These are phyloP conservation scores for Pythium aristosporum DNA, from an alignment of 352 stramenopile genomes.

Conservation along the genomic window DNA sequence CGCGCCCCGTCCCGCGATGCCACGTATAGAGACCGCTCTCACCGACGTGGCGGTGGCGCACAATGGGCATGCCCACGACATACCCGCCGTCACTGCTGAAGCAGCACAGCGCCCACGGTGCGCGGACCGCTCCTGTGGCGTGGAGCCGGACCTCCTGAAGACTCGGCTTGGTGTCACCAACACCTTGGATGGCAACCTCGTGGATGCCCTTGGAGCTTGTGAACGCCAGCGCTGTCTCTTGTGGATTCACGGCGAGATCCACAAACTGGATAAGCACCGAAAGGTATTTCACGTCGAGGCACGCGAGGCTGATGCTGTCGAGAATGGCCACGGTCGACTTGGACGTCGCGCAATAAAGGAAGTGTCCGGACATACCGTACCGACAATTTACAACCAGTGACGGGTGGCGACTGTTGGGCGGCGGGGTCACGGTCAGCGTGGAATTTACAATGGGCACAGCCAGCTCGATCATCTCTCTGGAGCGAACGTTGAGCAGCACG, in stretches of 20 bases:
- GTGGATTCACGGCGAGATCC: slow-evolving; percentile 54
- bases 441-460: slow-evolving; percentile 49
- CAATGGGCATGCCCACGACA: slow-evolving; percentile 69
- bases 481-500: slow-evolving; percentile 49
- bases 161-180: slow-evolving; percentile 16
- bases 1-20: slow-evolving; percentile 47
- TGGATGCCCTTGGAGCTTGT: slow-evolving; percentile 81
- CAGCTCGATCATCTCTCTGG: slow-evolving; percentile 32
- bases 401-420: slow-evolving; percentile 55
- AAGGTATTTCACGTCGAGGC: slow-evolving; percentile 47
- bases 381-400: slow-evolving; percentile 49
- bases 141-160: slow-evolving; percentile 55
- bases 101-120: slow-evolving; percentile 69
- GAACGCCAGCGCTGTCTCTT: slow-evolving; percentile 50
- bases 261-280: slow-evolving; percentile 66
- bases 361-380: slow-evolving; percentile 48
- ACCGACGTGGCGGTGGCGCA: slow-evolving; percentile 77
- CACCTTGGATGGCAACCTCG: slow-evolving; percentile 38
- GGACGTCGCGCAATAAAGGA: slow-evolving; percentile 70
- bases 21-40: slow-evolving; percentile 83
- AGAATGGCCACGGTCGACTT: slow-evolving; percentile 67
- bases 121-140: slow-evolving; percentile 64
- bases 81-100: slow-evolving; percentile 69
- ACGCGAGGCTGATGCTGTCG: slow-evolving; percentile 44
- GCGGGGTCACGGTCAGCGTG: slow-evolving; percentile 45